phyloP scores from a whole-genome alignment of 192 early-diverging fungal genomes.

The Entophlyctis helioformis region DNA sequence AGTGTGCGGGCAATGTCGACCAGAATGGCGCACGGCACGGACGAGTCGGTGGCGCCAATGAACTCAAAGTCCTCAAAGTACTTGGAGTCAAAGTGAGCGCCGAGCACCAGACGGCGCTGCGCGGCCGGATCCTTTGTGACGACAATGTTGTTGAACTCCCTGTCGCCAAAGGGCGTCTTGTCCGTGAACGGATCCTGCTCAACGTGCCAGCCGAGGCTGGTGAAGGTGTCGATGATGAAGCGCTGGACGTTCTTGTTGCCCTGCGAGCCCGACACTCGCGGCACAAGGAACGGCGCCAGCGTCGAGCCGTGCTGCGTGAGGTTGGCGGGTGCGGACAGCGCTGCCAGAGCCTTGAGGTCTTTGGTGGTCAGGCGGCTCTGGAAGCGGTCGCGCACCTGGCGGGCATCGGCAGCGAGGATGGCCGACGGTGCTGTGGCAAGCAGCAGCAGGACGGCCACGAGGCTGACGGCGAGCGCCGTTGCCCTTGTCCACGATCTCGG shows the following conservation, averaged over 20 bases:
- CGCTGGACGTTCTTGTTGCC: conserved; percentile 57
- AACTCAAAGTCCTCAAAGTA: conserved; percentile 55
- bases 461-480: too few relatives aligned
- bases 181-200: conserved; percentile 68
- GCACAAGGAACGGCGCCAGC: conserved; percentile 60
- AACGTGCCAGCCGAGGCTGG: conserved; percentile 61
- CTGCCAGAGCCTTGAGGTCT: too few relatives aligned
- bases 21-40: conserved; percentile 81
- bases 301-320: too few relatives aligned
- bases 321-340: too few relatives aligned
- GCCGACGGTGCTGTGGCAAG: too few relatives aligned
- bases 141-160: conserved; percentile 76
- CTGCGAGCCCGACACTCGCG: conserved; percentile 67
- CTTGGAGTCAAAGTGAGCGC: conserved; percentile 92
- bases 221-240: conserved; percentile 55
- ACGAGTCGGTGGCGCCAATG: conserved; percentile 83
- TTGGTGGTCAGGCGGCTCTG: too few relatives aligned
- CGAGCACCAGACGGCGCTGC: conserved; percentile 60
- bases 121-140: conserved; percentile 76
- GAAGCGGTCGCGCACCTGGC: too few relatives aligned
- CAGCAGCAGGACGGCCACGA: too few relatives aligned
- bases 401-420: too few relatives aligned
- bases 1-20: conserved; percentile 70
- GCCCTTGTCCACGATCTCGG: too few relatives aligned
- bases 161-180: conserved; percentile 63